Evolutionary conservation across 768 basidiomycete species (phyloP).

Genomic region (Daedaleopsis nitida): DNA sequence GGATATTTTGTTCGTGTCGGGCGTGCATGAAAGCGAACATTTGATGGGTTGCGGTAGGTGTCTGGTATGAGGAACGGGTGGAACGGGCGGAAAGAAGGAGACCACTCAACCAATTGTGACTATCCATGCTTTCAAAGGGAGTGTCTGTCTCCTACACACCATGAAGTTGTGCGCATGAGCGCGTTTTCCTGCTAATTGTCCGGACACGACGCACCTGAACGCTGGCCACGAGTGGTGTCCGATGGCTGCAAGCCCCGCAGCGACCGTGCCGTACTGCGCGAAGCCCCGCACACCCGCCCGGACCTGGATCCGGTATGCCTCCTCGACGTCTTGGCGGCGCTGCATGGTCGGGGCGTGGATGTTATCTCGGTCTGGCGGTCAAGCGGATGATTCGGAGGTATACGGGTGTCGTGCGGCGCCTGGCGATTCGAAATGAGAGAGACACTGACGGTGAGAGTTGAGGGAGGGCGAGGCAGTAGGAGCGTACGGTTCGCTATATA

Average conservation of each 20-base stretch:
- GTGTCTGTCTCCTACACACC: conserved; percentile 65
- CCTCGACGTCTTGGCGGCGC: conserved; percentile 26
- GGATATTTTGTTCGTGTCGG: not conserved
- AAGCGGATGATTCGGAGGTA: no score
- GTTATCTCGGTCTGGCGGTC: not conserved
- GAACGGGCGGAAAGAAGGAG: not conserved
- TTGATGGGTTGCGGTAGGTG: not conserved
- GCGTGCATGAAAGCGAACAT: not conserved
- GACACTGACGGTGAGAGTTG: no score
- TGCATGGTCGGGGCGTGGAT: conserved; percentile 26
- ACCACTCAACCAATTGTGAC: conserved; percentile 63
- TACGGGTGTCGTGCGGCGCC: not conserved
- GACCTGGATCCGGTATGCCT: conserved; percentile 28
- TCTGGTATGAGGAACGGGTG: not conserved
- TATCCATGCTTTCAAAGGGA: conserved; percentile 80
- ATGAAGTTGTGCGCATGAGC: not conserved
- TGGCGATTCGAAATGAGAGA: no score
- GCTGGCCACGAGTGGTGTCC: conserved; percentile 72
- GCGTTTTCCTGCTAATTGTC: not conserved
- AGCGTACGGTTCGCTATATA: no score
- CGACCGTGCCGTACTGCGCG: conserved; percentile 50
- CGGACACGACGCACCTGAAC: conserved; percentile 54
- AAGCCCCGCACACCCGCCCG: conserved; percentile 48
- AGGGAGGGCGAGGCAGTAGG: no score
- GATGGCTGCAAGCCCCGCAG: conserved; percentile 61